Conservation (phyloP, 2,329 filamentous ascomycete genomes). For the Paraphaeosphaeria minitans region DNA sequence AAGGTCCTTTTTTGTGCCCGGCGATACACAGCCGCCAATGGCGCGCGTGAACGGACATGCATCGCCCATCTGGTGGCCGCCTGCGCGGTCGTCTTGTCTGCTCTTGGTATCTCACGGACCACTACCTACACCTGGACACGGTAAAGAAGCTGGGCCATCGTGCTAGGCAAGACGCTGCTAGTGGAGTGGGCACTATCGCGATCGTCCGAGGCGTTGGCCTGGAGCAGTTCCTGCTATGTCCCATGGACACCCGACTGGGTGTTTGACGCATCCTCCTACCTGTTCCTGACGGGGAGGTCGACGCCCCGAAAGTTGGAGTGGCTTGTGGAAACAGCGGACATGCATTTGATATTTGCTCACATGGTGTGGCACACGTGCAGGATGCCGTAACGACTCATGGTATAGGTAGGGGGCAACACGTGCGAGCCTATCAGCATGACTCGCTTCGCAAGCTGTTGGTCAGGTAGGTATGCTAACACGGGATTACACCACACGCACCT, state of each 20-base stretch:
- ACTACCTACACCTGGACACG: neutral
- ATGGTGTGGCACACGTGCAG: neutral
- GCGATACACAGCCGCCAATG: neutral
- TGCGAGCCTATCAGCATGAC: neutral
- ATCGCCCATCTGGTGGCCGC: neutral
- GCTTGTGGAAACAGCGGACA: neutral
- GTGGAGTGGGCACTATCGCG: neutral
- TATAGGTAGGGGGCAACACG: neutral
- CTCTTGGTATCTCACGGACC: neutral
- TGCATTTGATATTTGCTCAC: neutral
- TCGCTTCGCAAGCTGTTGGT: neutral
- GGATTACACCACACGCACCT: neutral
- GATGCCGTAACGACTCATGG: neutral
- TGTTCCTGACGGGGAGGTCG: neutral
- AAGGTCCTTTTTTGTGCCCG: neutral
- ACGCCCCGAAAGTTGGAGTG: neutral
- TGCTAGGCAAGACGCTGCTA: neutral
- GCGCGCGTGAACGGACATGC: neutral
- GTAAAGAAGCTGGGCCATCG: neutral
- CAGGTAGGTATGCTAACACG: neutral
- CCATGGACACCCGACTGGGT: neutral
- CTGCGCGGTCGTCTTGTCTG: neutral
- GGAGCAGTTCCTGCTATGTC: neutral
- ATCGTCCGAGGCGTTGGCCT: neutral
- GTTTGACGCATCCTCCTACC: constrained; percentile 1